Percentiles rank a stretch among this genome's conserved stretches.
Conservation (phyloP, 352 stramenopile species). For the Pythium brassicae region DNA sequence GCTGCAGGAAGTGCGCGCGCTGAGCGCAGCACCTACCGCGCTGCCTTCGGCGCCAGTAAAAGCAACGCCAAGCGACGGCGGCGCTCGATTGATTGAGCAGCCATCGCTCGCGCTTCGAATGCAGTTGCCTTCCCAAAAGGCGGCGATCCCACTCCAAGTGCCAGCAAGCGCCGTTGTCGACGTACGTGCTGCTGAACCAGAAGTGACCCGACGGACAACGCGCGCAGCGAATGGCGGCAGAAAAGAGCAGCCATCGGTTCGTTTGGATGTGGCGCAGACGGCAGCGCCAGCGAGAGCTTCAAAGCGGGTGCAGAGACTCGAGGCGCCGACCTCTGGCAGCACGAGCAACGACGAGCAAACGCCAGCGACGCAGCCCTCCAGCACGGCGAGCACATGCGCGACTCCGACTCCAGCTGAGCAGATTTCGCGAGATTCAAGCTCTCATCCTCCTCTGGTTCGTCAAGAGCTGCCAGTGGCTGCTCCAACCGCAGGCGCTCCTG, state of each 20-base stretch:
- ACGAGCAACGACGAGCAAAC: not conserved
- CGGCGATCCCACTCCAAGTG: not conserved
- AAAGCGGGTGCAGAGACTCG: not conserved
- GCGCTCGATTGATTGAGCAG: not conserved
- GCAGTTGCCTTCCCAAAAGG: not conserved
- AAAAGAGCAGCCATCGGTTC: not conserved
- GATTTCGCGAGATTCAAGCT: not conserved
- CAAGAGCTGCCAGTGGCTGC: not conserved
- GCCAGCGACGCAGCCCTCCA: not conserved
- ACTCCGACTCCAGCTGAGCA: not conserved
- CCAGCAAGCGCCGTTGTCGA: not conserved
- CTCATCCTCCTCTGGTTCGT: not conserved
- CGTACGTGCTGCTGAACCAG: not conserved
- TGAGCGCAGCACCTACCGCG: not conserved
- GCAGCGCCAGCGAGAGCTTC: not conserved
- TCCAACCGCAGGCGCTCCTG: not conserved
- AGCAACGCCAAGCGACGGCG: not conserved
- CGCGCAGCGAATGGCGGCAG: not conserved
- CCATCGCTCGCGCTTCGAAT: not conserved
- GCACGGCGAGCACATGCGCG: not conserved
- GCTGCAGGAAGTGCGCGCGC: constrained; percentile 17
- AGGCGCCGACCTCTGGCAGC: not conserved
- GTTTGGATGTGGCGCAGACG: not conserved
- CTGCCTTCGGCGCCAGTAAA: not conserved
- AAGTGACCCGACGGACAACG: not conserved